Conservation (phyloP, 164 flowering plant species). For the Nymphaea thermarum region DNA sequence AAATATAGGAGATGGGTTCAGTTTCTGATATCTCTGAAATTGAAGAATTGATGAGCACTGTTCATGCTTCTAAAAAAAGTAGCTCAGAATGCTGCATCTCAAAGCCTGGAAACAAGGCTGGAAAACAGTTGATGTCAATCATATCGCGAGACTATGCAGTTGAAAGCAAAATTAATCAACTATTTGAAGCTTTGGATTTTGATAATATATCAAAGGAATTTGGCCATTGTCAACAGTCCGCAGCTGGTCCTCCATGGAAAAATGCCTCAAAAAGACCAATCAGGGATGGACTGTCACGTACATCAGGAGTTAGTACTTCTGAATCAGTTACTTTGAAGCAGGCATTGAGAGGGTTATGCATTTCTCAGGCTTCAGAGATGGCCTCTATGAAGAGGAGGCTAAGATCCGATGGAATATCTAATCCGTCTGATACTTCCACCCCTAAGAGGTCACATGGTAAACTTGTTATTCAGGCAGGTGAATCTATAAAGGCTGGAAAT, state of each 20-base stretch:
- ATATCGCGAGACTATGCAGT: constrained; percentile 25
- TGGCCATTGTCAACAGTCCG: constrained; percentile 15
- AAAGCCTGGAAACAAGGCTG: constrained; percentile 13
- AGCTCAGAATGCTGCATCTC: constrained; percentile 9
- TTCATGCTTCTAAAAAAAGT: constrained; percentile 11
- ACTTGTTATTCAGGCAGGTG: constrained; percentile 30
- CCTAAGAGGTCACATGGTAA: constrained; percentile 44
- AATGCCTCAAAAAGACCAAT: constrained; percentile 62
- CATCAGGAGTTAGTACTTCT: constrained; percentile 59
- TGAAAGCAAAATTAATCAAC: constrained; percentile 53
- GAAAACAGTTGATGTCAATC: constrained; percentile 11
- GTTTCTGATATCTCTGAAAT: constrained; percentile 42
- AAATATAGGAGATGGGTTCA: constrained; percentile 22
- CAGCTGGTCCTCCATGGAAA: constrained; percentile 22
- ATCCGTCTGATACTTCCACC: constrained; percentile 44
- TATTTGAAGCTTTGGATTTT: constrained; percentile 43
- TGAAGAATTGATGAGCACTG: constrained; percentile 21
- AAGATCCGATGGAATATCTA: constrained; percentile 31
- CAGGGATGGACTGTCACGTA: constrained; percentile 32
- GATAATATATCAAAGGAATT: constrained; percentile 21
- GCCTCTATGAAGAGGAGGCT: constrained; percentile 68
- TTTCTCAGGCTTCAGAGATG: constrained; percentile 91
- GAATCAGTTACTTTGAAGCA: constrained; percentile 73
- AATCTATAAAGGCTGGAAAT: too few relatives aligned
- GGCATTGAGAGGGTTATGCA: constrained; percentile 78